These are phyloP conservation scores for Phytophthora fragariae DNA, from an alignment of 352 stramenopile species.

Conservation along the genomic window DNA sequence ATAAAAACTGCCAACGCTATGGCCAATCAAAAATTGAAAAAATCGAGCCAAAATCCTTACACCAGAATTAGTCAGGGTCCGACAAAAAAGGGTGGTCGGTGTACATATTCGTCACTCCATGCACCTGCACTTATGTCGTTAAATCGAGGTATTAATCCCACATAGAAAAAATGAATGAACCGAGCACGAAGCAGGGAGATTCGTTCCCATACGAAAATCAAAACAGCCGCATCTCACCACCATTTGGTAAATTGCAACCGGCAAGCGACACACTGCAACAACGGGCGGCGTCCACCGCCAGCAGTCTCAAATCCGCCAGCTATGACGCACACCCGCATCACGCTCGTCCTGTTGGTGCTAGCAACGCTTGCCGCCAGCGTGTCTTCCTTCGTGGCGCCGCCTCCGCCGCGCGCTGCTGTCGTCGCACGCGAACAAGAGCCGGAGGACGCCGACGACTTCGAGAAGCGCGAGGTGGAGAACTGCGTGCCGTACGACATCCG, in stretches of 20 bases:
- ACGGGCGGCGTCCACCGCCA: neutral
- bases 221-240: slow-evolving; percentile 17
- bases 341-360: slow-evolving; percentile 15
- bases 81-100: too few relatives aligned
- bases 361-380: neutral
- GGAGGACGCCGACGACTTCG: slow-evolving; percentile 66
- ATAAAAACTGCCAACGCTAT: too few relatives aligned
- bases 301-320: slow-evolving; percentile 23
- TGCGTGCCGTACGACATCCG: slow-evolving; percentile 86
- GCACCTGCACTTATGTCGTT: neutral
- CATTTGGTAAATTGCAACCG: slow-evolving; percentile 3
- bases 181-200: slow-evolving; percentile 7
- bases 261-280: neutral
- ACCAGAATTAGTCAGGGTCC: too few relatives aligned
- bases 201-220: slow-evolving; percentile 9
- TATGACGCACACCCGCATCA: slow-evolving; percentile 6
- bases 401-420: slow-evolving; percentile 28
- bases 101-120: too few relatives aligned
- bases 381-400: slow-evolving; percentile 7
- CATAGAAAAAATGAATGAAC: neutral
- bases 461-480: slow-evolving; percentile 87
- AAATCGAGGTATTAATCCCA: neutral
- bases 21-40: too few relatives aligned
- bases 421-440: slow-evolving; percentile 45
- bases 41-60: too few relatives aligned